Base-by-base conservation (phyloP, 2,329 filamentous ascomycete genomes). In the Diaporthe citri region DNA sequence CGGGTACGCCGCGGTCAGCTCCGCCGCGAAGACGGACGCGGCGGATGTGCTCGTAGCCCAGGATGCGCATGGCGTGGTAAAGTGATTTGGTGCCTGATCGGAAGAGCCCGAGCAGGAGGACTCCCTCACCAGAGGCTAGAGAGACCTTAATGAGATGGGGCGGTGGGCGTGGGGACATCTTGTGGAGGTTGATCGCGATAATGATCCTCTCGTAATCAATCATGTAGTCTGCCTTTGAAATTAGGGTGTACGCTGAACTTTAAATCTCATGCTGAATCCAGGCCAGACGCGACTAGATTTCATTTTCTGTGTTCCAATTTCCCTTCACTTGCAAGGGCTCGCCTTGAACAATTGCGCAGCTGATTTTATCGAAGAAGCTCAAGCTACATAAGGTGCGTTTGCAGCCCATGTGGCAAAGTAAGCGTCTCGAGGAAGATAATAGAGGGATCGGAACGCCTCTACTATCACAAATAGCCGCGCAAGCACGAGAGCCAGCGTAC, bases 1-100 rank as follows among this genome's bases (percentile, higher is more conserved):
- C 2, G 93, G 92, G 80, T 94, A 94, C 17, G 91, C 90, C 79
- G 91, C 89, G 76, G 94, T 92, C 75, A 94, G 86, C 81, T 94
- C 92, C 81, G 91, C 88, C 66, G 90, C 90, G 79, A 94, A 94
- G 81, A 74, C 52, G 25, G 76, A 67, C 1, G 73, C 74, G 17
- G 77, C 36, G 56, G 4, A 60, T 8, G 4, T 72, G 55, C 34
- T 72, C 22, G 55, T 62, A 62, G 7, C 69, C 56, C 9, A 62
- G 22, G 28, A 55, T 31, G 3, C 17, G 43, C n/a, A 72, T 36
- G 8, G 70, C 41, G 8, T 64, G 56, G 41, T 41, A 48, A 13
- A 72, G 56, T 39, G 55, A 43, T 13, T 62, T 62, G 13, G 8
- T 39, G 20, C 41, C 43, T n/a, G 52, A 59, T 20, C 41, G 60